Evolutionary conservation across 352 stramenopile genomes (phyloP).

Genomic region (Pythium scleroteichum): DNA sequence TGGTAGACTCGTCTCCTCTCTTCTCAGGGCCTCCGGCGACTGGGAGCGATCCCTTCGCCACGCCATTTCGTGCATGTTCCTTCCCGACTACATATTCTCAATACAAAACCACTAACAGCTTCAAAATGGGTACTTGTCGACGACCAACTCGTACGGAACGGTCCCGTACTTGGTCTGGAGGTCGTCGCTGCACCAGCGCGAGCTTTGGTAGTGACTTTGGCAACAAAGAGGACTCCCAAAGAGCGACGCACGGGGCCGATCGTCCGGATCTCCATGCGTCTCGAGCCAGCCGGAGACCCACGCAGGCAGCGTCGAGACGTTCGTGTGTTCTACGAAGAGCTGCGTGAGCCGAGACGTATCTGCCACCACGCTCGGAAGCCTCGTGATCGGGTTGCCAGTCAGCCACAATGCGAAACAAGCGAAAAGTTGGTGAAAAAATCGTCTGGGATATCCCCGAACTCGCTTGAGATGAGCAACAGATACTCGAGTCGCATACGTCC

Average conservation of each 20-base stretch:
- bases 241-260: neutral
- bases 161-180: neutral
- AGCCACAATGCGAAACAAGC: neutral
- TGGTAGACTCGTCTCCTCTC: too few species aligned
- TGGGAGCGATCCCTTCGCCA: neutral
- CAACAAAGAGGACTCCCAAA: constrained; percentile 3
- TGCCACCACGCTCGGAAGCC: neutral
- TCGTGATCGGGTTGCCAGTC: constrained; percentile 1
- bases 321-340: constrained; percentile 19
- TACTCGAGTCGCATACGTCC: neutral
- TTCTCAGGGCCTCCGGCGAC: neutral
- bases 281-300: constrained; percentile 8
- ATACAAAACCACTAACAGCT: too few species aligned
- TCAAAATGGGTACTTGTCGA: too few species aligned
- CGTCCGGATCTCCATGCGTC: neutral
- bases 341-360: neutral
- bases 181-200: neutral
- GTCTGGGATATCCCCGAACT: constrained; percentile 1
- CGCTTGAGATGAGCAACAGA: constrained; percentile 4
- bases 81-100: too few species aligned
- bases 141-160: neutral
- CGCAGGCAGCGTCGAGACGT: neutral
- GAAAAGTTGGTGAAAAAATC: constrained; percentile 2
- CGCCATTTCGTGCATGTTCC: neutral
- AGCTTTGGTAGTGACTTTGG: neutral